A percentile compares a stretch with the other conserved stretches of the same genome.
These are phyloP conservation scores for Pseudogymnoascus sp. DNA, from an alignment of 2,329 filamentous ascomycete genomes.

Conservation along the genomic window DNA sequence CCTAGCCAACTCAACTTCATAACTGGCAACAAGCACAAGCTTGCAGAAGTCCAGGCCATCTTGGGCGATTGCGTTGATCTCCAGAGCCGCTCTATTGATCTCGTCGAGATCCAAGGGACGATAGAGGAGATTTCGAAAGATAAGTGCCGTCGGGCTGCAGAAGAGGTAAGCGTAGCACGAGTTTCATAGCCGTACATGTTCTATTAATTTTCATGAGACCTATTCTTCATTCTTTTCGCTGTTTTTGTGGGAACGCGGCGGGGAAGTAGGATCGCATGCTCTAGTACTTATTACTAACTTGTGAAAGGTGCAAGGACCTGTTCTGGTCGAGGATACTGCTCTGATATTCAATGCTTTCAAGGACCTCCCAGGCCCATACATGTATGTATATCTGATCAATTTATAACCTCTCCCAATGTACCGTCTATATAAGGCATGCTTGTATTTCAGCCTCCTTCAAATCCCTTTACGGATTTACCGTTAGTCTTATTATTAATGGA, in stretches of 20 bases:
- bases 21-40: constrained; percentile 92
- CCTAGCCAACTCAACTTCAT: constrained; percentile 75
- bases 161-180: constrained; percentile 48
- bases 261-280: not conserved
- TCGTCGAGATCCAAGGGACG: constrained; percentile 85
- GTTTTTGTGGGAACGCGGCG: not conserved
- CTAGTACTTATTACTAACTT: constrained; percentile 11
- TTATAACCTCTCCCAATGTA: not conserved
- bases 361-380: constrained; percentile 91
- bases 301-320: constrained; percentile 68
- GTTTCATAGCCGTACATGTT: not conserved
- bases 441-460: not conserved
- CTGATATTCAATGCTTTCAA: constrained; percentile 86
- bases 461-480: not conserved
- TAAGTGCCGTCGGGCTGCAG: constrained; percentile 78
- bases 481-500: not conserved
- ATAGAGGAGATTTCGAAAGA: constrained; percentile 86
- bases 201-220: constrained; percentile 8
- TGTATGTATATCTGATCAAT: constrained; percentile 49
- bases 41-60: constrained; percentile 82
- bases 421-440: not conserved
- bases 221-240: constrained; percentile 11
- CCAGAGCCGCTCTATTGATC: constrained; percentile 66
- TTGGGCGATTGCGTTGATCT: constrained; percentile 66
- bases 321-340: constrained; percentile 92